Conservation (phyloP, 2,329 filamentous ascomycete species). For the Colletotrichum melonis region DNA sequence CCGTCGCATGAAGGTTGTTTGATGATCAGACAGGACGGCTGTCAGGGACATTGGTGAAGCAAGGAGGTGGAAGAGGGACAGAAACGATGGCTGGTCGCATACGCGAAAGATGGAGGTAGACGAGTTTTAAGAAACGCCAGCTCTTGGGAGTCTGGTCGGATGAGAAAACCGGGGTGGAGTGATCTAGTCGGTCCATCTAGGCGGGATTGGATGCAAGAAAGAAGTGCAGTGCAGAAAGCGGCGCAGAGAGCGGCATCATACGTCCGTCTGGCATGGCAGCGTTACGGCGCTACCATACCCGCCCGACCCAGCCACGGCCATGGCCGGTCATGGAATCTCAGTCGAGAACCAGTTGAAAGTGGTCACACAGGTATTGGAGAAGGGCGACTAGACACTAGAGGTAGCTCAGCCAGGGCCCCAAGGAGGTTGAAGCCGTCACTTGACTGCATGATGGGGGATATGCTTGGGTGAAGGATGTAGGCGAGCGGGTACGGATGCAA, state of each 20-base stretch:
- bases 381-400: constrained; percentile 15
- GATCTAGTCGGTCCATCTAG: constrained; percentile 9
- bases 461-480: constrained; percentile 32
- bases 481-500: constrained; percentile 27
- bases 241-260: constrained; percentile 15
- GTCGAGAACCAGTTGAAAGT: constrained; percentile 41
- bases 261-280: constrained; percentile 14
- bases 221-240: constrained; percentile 31
- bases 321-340: constrained; percentile 42
- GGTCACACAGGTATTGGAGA: constrained; percentile 25
- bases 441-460: constrained; percentile 26
- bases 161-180: constrained; percentile 3
- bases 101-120: constrained; percentile 43
- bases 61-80: constrained; percentile 45
- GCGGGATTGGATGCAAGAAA: constrained; percentile 31
- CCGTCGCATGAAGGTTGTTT: constrained; percentile 45
- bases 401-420: neutral
- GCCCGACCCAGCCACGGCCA: constrained; percentile 43
- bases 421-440: constrained; percentile 21
- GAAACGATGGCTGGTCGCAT: constrained; percentile 20
- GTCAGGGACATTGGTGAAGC: constrained; percentile 40
- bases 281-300: constrained; percentile 14
- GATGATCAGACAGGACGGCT: constrained; percentile 50
- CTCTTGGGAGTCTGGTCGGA: neutral
- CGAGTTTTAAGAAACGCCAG: constrained; percentile 38